Evolutionary conservation across 306 rosid genomes (phyloP), one percentile per base, ranked within the genome.

Genomic region (Cucumis sativus): DNA sequence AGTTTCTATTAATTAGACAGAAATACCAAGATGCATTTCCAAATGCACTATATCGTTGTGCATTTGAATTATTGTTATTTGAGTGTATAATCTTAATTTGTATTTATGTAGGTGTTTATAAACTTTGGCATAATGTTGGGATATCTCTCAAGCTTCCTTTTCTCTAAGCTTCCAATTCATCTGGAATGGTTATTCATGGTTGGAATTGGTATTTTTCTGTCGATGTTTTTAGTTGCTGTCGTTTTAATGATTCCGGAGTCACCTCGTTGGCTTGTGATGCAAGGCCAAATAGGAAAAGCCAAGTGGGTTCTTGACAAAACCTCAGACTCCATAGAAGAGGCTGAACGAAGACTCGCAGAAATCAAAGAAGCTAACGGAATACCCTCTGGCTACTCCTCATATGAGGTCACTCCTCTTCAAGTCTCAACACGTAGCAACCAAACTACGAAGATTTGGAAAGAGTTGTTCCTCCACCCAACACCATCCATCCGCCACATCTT

Each of bases 231-330:
- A 1, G 81, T 82, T 3, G 3, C 86, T 0, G 90, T 87, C 12
- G 93, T 91, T 6, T 37, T 93, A 41, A 89, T 89, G 69, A 91
- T 93, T 91, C 96, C 98, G 0, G 98, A 93, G 74, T 93, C 97
- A 0, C 98, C 98, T 1, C 81, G 96, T 0, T 93, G 98, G 98
- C 90, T 93, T 0, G 90, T 93, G 10, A 89, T 93, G 97, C 85
- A 81, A 25, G 98, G 98, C 7, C 92, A 89, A 15, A 82, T 93
- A 1, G 97, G 90, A 0, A 96, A 91, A 0, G 96, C 97, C 5
- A 86, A 0, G 33, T 63, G 25, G 49, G 97, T 89, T 37, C 91
- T 93, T 0, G 76, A 88, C 80, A 87, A 81, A 83, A 91, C 91
- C 70, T 91, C 96, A 0, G 96, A 91, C 60, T 81, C 88, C 21